Evolutionary conservation across 2,329 filamentous ascomycete species (phyloP).

Genomic region (Samsoniella hepiali): DNA sequence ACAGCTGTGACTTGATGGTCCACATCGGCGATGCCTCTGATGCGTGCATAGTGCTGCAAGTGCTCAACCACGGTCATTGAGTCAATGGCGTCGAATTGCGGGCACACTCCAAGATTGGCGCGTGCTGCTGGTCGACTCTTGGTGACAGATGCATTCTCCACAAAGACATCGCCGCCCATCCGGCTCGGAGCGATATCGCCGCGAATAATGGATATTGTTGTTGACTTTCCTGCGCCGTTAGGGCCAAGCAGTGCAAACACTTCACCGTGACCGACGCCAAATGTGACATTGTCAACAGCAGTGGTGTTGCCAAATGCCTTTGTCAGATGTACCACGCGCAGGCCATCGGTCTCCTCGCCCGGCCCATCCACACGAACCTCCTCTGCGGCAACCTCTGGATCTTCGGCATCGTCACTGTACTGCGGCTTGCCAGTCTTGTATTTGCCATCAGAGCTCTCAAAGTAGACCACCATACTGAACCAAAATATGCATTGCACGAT

Average conservation of each 20-base stretch:
- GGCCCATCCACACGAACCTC: slow-evolving; percentile 28
- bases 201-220: slow-evolving; percentile 67
- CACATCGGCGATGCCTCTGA: slow-evolving; percentile 60
- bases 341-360: slow-evolving; percentile 35
- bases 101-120: slow-evolving; percentile 66
- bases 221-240: slow-evolving; percentile 75
- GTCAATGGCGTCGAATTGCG: slow-evolving; percentile 71
- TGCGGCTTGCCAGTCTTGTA: slow-evolving; percentile 21
- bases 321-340: slow-evolving; percentile 65
- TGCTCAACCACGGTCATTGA: slow-evolving; percentile 72
- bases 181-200: slow-evolving; percentile 66
- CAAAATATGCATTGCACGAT: slow-evolving; percentile 65
- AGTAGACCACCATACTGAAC: slow-evolving; percentile 68
- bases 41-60: slow-evolving; percentile 67
- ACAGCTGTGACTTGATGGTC: slow-evolving; percentile 60
- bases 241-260: slow-evolving; percentile 74
- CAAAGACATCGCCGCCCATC: slow-evolving; percentile 57
- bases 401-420: slow-evolving; percentile 21
- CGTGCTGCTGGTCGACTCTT: slow-evolving; percentile 61
- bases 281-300: slow-evolving; percentile 69
- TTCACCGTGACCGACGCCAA: slow-evolving; percentile 64
- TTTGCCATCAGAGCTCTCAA: slow-evolving; percentile 58
- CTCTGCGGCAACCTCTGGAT: slow-evolving; percentile 28
- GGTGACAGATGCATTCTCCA: slow-evolving; percentile 64
- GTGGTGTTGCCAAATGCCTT: slow-evolving; percentile 63